Evolutionary conservation across 345 rosid genomes (phyloP), one percentile per base, ranked within the genome.

Genomic region (Cardamine resedifolia): DNA sequence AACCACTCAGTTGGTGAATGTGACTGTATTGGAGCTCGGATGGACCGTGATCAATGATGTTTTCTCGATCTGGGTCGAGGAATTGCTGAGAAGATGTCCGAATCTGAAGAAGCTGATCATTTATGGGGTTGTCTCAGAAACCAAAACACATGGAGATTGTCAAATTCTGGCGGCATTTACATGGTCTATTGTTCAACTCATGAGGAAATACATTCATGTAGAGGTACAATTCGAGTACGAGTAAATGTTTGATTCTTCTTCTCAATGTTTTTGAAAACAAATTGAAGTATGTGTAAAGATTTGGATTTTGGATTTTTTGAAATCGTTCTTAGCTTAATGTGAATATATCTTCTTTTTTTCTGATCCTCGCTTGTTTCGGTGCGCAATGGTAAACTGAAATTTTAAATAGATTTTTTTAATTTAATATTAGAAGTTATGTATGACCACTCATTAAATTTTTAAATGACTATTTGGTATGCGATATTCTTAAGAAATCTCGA

Each of bases 171-270:
- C 88, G 21, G 75, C 70, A 63, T 93, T 93, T 83, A 88, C 91
- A 23, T 79, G 90, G 26, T 84, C 83, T 15, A 85, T 89, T 51
- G 86, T 86, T 77, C 88, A 79, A 56, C 90, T 94, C 52, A 89
- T 87, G 94, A 86, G 94, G 75, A 85, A 83, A 72, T 93, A 87
- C 73, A 73, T 79, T 67, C 83, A 86, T 58, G 83, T 89, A 1
- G 97, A 89, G 72, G 90, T 93, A 77, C 88, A 79, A 67, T 90
- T 89, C 69, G 85, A 86, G 58, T 90, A 82, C 20, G 84, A 85
- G 50, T 85, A 79, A 83, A 59, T n/a, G 48, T n/a, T 15, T 7
- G 43, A 11, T 65, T 73, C 24, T 57, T 50, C 68, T 38, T 70
- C 44, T 34, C 3, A 9, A 23, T 49, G 41, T 30, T 55, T 10